Conservation (phyloP, 345 rosid species). For the Salix brachista region DNA sequence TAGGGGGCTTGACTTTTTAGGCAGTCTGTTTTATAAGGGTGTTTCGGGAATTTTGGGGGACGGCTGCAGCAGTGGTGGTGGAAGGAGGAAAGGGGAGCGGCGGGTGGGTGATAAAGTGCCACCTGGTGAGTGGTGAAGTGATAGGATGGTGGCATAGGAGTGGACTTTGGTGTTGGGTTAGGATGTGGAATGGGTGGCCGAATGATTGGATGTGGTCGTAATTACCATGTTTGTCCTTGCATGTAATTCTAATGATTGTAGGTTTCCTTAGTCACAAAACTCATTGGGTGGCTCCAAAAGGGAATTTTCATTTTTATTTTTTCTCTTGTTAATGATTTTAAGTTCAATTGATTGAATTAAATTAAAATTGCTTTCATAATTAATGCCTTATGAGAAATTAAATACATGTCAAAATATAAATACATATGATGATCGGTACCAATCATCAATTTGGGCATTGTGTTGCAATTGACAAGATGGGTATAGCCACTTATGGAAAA, state of each 20-base stretch:
- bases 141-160: neutral
- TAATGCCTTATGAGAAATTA: no score
- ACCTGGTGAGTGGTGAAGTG: conserved; percentile 12
- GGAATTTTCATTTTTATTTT: no score
- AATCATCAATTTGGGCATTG: no score
- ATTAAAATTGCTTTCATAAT: no score
- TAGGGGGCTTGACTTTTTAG: neutral
- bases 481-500: no score
- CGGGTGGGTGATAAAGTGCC: conserved; percentile 8
- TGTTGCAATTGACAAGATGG: no score
- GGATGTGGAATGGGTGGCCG: conserved; percentile 23
- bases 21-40: conserved; percentile 18
- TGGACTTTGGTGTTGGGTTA: neutral
- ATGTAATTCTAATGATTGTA: neutral
- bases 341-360: no score
- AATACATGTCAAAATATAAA: no score
- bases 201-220: neutral
- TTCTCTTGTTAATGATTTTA: no score
- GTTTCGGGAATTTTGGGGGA: conserved; percentile 18
- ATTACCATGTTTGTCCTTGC: conserved; percentile 5
- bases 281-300: no score
- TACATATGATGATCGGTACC: no score
- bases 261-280: neutral
- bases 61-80: neutral
- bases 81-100: neutral